Evolutionary conservation across 2,329 filamentous ascomycete genomes (phyloP).

Genomic region (Monosporascus sp.): DNA sequence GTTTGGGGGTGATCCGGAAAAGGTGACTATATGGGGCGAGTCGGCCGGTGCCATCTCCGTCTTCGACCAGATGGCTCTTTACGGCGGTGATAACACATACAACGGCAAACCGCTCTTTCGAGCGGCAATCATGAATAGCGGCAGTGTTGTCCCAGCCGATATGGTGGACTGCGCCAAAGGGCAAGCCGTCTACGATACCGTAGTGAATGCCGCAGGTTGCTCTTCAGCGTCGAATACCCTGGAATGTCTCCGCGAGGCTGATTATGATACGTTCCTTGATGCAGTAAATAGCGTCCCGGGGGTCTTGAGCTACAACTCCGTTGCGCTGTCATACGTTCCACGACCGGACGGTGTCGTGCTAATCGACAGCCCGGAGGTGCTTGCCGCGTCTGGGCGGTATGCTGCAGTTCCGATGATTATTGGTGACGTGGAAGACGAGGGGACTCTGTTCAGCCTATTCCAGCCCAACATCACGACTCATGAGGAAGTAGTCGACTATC

Average conservation of each 20-base stretch:
- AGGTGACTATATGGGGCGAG: conserved; percentile 77
- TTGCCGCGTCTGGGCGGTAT: conserved; percentile 48
- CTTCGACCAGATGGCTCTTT: conserved; percentile 70
- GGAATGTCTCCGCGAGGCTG: conserved; percentile 57
- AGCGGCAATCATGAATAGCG: conserved; percentile 73
- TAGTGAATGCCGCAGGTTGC: conserved; percentile 60
- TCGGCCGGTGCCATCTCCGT: conserved; percentile 68
- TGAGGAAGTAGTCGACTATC: conserved; percentile 54
- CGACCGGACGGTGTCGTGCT: conserved; percentile 64
- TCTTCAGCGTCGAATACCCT: conserved; percentile 50
- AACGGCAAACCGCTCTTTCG: conserved; percentile 72
- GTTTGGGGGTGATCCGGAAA: conserved; percentile 75
- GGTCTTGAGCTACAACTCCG: conserved; percentile 60
- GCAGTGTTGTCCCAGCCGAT: conserved; percentile 56
- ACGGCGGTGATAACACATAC: conserved; percentile 67
- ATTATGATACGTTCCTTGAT: conserved; percentile 56
- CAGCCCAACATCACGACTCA: conserved; percentile 63
- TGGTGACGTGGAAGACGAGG: conserved; percentile 76
- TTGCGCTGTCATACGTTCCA: conserved; percentile 69
- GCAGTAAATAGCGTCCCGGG: conserved; percentile 67
- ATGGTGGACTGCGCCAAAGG: conserved; percentile 61
- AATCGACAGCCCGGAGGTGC: conserved; percentile 55
- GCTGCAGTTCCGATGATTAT: conserved; percentile 59
- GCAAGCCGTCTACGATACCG: conserved; percentile 58
- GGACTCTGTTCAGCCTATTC: conserved; percentile 67